Conservation (phyloP, 2,329 filamentous ascomycete genomes). For the Penicillium hesseltinei region DNA sequence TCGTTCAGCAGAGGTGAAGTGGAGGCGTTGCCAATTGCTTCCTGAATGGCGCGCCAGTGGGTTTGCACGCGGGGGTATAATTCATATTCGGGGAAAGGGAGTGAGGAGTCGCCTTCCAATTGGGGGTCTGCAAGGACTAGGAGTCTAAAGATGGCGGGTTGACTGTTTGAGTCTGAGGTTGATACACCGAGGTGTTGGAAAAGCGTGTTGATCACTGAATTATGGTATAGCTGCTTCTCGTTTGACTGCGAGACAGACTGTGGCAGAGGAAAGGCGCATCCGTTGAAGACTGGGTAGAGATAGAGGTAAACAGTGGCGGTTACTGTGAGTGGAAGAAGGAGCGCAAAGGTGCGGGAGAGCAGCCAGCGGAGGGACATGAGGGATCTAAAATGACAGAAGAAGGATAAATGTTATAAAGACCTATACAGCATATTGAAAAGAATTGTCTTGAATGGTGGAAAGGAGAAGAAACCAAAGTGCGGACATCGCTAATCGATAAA, state of each 20-base stretch:
- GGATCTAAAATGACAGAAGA: conserved; percentile 12
- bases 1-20: conserved; percentile 14
- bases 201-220: conserved; percentile 37
- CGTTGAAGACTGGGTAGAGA: conserved; percentile 76
- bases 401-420: conserved; percentile 12
- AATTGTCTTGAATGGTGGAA: conserved; percentile 4
- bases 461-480: conserved; percentile 2
- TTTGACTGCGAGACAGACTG: conserved; percentile 3
- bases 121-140: conserved; percentile 89
- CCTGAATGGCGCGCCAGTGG: conserved; percentile 33
- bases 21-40: conserved; percentile 14
- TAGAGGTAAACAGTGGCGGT: conserved; percentile 76
- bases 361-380: conserved; percentile 53
- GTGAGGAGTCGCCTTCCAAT: conserved; percentile 85
- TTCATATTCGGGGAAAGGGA: conserved; percentile 56
- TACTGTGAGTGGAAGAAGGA: conserved; percentile 65
- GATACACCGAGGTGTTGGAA: conserved; percentile 34
- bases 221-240: conserved; percentile 9
- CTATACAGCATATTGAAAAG: conserved; percentile 22
- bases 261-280: conserved; percentile 72
- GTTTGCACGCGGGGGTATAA: conserved; percentile 41
- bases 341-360: conserved; percentile 46
- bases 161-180: conserved; percentile 12
- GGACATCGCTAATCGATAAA: background rate
- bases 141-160: conserved; percentile 73